These are phyloP conservation scores for Rubroboletus satanas DNA, from an alignment of 768 basidiomycete species.

Conservation along the genomic window DNA sequence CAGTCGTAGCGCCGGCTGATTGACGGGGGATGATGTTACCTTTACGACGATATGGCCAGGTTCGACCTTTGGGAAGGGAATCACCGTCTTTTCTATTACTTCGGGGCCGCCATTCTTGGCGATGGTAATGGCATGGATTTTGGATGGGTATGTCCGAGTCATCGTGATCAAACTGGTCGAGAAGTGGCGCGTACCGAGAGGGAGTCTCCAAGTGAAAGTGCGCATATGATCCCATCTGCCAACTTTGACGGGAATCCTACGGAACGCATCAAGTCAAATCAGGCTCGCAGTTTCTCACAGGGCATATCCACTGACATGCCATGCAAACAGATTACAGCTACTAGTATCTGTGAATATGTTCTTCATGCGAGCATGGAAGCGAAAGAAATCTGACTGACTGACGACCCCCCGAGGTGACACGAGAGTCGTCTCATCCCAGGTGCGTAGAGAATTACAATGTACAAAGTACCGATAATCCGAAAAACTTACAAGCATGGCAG, in stretches of 20 bases:
- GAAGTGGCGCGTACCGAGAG: constrained; percentile 31
- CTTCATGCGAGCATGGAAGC: too few relatives aligned
- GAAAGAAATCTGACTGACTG: too few relatives aligned
- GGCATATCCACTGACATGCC: too few relatives aligned
- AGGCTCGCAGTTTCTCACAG: not conserved
- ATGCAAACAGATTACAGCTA: too few relatives aligned
- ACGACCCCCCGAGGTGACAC: not conserved
- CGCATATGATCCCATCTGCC: not conserved
- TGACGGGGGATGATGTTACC: constrained; percentile 13
- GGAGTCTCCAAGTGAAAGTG: constrained; percentile 14
- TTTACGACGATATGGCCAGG: constrained; percentile 55
- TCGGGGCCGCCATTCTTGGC: constrained; percentile 72
- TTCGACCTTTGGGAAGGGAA: constrained; percentile 64
- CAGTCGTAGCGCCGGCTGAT: not conserved
- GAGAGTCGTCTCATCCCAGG: not conserved
- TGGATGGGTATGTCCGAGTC: constrained; percentile 47
- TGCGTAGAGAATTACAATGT: not conserved
- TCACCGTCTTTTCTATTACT: constrained; percentile 61
- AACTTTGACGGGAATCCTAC: not conserved
- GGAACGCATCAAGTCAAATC: not conserved
- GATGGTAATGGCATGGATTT: constrained; percentile 70
- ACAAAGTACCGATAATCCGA: too few relatives aligned
- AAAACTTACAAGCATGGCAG: not conserved
- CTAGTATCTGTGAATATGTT: not conserved
- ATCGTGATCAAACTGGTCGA: constrained; percentile 34